Evolutionary conservation across 169 alveolate genomes (phyloP), one percentile per base, ranked within the genome.

Genomic region (Plasmodium blacklocki): DNA sequence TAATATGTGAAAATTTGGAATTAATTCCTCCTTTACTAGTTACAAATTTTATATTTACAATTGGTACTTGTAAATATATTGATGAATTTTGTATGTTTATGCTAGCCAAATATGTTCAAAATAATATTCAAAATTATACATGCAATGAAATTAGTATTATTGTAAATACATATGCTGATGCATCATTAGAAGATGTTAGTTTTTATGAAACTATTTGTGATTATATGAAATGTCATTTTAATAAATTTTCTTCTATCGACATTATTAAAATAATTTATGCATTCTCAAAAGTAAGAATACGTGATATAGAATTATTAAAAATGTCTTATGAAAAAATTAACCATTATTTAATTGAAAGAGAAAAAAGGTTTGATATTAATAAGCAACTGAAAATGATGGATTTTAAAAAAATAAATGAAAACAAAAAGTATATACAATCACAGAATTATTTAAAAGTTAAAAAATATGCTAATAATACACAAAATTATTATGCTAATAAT

Each of bases 11-110:
- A 32, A 83, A 83, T 58, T 29, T 83, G 29, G 85, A 83, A 43
- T 60, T 83, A 58, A 68, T 83, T 29, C 76, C 71, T 15, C 91
- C 50, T 56, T 49, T 68, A 32, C n/a, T 83, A 67, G 52, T 68
- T 26, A 83, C 91, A 7, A 83, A 83, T 83, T 83, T 68, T 68
- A 83, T 83, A 54, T 83, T 83, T 26, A 83, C 91, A 19, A 83
- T 83, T 54, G 91, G 91, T 11, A 83, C 91, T 29, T 83, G 91
- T 60, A 83, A 83, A 63, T 62, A 83, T 45, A 58, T 83, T 19
- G 91, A 83, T 49, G 91, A 83, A 56, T 83, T 83, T 15, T 83
- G 91, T 39, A 83, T 83, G 91, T 83, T 83, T 62, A 83, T 83
- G 91, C 62, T 83, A 58, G 91, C 91, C 14, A 83, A 83, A 45